Evolutionary conservation across 1,139 yeast genomes (phyloP), one percentile per base, ranked within the genome.

Genomic region (Suhomyces taliae): DNA sequence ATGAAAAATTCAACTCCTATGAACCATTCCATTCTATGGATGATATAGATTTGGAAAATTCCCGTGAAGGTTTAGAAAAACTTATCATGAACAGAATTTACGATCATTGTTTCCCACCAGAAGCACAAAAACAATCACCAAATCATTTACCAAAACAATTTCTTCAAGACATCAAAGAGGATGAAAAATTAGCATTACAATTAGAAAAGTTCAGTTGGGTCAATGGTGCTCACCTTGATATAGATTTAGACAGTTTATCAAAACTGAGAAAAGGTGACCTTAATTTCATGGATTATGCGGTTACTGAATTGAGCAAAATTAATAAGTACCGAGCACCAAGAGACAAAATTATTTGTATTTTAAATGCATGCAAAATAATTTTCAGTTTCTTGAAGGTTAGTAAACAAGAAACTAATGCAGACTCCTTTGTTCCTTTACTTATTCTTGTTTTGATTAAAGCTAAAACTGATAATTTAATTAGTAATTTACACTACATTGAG

Each of bases 31-130:
- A 81, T 32, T 72, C 81, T 2, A 78, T 90, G 76, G 81, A 70
- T 43, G 76, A 79, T 24, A 79, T 74, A 4, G 76, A 76, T 33
- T 70, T 87, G 49, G 83, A 79, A 39, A 91, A 91, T 59, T 86
- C 96, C 2, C 71, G 86, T 53, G 97, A 90, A 60, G 99, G 99
- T 0, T 76, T 93, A 62, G 99, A 95, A 65, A 95, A 95, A 62
- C 75, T 95, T 37, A 75, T 95, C 8, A 90, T 91, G 96, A 91
- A 93, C 51, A 75, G 97, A 55, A 67, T 95, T 5, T 91, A 90
- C 62, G 75, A 76, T 2, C 81, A 79, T 47, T 87, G 95, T 36
- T 95, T 88, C 60, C 84, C 97, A 0, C 98, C 98, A 0, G 85
- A 78, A 46, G 79, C 89, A 26, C 67, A 71, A 7, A 64, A 67